A percentile compares a stretch with the other conserved stretches of the same genome.
Evolutionary conservation across 2,329 filamentous ascomycete species (phyloP).

Genomic region (Xylariaceae sp.): DNA sequence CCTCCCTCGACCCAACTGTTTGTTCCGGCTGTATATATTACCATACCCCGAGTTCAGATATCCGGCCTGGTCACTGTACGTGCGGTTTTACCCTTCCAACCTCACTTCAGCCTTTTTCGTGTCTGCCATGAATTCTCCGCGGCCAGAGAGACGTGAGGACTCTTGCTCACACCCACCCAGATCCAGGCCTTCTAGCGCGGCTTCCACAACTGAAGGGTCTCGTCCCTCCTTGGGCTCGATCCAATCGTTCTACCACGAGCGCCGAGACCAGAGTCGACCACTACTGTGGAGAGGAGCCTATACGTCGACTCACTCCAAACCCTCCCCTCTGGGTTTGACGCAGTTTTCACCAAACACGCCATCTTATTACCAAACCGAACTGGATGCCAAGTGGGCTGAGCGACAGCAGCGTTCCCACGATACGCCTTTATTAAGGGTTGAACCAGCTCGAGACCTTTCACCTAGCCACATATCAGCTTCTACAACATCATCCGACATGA

Average conservation of each 20-base stretch:
- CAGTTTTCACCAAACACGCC: constrained; percentile 3
- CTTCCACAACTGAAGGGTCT: constrained; percentile 16
- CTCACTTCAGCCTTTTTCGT: constrained; percentile 18
- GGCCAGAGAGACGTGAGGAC: constrained; percentile 24
- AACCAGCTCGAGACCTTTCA: constrained; percentile 22
- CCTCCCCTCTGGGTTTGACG: constrained; percentile 2
- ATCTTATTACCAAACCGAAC: neutral
- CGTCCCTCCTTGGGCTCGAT: constrained; percentile 1
- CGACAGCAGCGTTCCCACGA: constrained; percentile 14
- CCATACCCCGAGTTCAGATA: constrained; percentile 5
- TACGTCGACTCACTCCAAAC: constrained; percentile 17
- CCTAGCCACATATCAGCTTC: constrained; percentile 12
- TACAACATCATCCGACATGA: constrained; percentile 30
- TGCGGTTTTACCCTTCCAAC: constrained; percentile 17
- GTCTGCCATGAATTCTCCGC: constrained; percentile 25
- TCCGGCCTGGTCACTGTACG: constrained; percentile 19
- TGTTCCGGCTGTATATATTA: constrained; percentile 9
- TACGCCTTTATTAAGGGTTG: constrained; percentile 28
- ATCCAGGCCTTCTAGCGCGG: constrained; percentile 27
- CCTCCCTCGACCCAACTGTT: constrained; percentile 6
- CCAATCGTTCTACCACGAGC: no score
- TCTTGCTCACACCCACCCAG: constrained; percentile 32
- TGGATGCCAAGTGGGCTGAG: constrained; percentile 27
- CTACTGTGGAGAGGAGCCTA: constrained; percentile 7
- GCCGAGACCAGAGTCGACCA: constrained; percentile 1